These are phyloP conservation scores for Hypomyces perniciosus DNA, from an alignment of 2,329 filamentous ascomycete species.

Conservation along the genomic window DNA sequence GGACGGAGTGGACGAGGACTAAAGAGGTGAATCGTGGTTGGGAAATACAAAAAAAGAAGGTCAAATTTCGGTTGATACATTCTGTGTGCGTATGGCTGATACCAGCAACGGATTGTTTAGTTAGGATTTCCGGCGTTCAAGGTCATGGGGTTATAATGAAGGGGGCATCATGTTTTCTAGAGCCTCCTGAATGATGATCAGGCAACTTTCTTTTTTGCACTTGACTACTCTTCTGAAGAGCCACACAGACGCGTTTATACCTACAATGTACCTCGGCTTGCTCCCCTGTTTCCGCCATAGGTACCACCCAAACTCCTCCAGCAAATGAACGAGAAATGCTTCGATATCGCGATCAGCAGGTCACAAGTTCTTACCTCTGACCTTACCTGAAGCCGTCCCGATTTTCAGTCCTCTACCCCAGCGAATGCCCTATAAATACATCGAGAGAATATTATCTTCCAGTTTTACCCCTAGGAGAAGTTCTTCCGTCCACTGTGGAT, in stretches of 20 bases:
- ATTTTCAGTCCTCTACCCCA: neutral
- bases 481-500: constrained; percentile 3
- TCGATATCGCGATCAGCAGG: constrained; percentile 27
- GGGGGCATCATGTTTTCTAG: constrained; percentile 24
- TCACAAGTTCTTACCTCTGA: constrained; percentile 47
- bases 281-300: neutral
- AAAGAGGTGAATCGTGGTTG: constrained; percentile 5
- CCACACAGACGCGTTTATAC: neutral
- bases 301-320: constrained; percentile 15
- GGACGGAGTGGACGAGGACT: constrained; percentile 29
- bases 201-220: constrained; percentile 4
- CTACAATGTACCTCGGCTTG: neutral
- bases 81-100: constrained; percentile 29
- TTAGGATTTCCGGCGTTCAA: constrained; percentile 31
- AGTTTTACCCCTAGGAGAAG: constrained; percentile 6
- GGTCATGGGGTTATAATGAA: constrained; percentile 23
- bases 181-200: constrained; percentile 20
- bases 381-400: constrained; percentile 37
- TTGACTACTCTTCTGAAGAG: neutral
- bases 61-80: constrained; percentile 14
- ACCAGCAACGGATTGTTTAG: constrained; percentile 26
- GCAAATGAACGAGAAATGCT: constrained; percentile 4
- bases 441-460: constrained; percentile 13
- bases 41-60: constrained; percentile 11
- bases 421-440: constrained; percentile 19